Percentiles rank a stretch among this genome's conserved stretches.
Conservation (phyloP, 768 basidiomycete species). For the Asterophora lycoperdoides region DNA sequence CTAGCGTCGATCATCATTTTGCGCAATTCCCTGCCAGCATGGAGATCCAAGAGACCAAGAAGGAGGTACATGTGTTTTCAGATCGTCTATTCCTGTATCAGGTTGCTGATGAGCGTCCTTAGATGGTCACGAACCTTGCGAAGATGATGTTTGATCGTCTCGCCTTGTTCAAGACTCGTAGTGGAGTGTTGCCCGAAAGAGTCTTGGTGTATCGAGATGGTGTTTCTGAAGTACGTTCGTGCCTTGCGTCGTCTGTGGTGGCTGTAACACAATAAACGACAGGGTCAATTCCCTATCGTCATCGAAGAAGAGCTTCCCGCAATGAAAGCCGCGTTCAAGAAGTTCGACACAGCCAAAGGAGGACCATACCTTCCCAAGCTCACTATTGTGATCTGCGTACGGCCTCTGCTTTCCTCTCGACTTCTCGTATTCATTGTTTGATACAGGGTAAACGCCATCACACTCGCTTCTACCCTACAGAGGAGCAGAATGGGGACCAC, state of each 20-base stretch:
- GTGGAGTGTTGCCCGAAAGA: slow-evolving; percentile 53
- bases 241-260: neutral
- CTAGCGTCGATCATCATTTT: slow-evolving; percentile 58
- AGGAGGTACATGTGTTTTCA: slow-evolving; percentile 57
- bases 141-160: slow-evolving; percentile 69
- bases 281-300: slow-evolving; percentile 73
- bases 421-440: neutral
- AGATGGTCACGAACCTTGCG: slow-evolving; percentile 74
- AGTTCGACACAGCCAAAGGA: slow-evolving; percentile 35
- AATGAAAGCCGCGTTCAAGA: slow-evolving; percentile 56
- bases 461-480: slow-evolving; percentile 63
- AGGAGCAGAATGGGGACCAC: slow-evolving; percentile 44
- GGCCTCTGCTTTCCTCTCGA: slow-evolving; percentile 25
- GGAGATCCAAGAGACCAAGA: slow-evolving; percentile 65
- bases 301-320: slow-evolving; percentile 60
- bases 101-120: neutral
- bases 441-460: slow-evolving; percentile 45
- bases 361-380: slow-evolving; percentile 49
- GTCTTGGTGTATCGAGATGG: slow-evolving; percentile 78
- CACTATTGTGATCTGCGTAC: slow-evolving; percentile 74
- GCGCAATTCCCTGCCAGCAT: slow-evolving; percentile 75
- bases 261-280: slow-evolving; percentile 19
- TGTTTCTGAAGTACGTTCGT: slow-evolving; percentile 60
- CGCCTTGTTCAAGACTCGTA: slow-evolving; percentile 43
- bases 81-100: neutral